Percentiles rank a stretch among this genome's conserved stretches.
These are phyloP conservation scores for Stagonosporopsis vannaccii DNA, from an alignment of 2,329 filamentous ascomycete species.

Conservation along the genomic window DNA sequence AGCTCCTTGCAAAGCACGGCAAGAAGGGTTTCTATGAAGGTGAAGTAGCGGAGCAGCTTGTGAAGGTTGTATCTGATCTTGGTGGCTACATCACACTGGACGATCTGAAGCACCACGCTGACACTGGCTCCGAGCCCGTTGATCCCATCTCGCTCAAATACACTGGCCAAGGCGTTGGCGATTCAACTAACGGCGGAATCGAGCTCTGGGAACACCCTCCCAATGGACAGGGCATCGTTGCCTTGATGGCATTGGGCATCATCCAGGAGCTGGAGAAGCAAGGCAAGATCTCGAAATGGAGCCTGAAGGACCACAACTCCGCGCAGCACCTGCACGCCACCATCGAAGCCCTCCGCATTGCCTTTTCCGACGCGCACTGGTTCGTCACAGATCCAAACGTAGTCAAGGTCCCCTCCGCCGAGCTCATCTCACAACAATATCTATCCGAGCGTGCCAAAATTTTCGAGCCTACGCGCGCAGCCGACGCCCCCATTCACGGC, in stretches of 20 bases:
- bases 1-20: constrained; percentile 76
- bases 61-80: constrained; percentile 76
- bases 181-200: constrained; percentile 64
- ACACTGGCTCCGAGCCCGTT: constrained; percentile 77
- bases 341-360: constrained; percentile 86
- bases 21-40: constrained; percentile 93
- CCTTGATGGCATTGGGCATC: constrained; percentile 92
- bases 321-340: constrained; percentile 78
- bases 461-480: constrained; percentile 63
- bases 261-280: constrained; percentile 82
- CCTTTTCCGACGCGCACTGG: constrained; percentile 90
- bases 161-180: constrained; percentile 67
- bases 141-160: constrained; percentile 86
- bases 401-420: constrained; percentile 70
- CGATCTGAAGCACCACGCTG: constrained; percentile 80
- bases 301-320: constrained; percentile 78
- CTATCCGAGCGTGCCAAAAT: constrained; percentile 73
- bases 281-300: constrained; percentile 77
- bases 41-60: constrained; percentile 78
- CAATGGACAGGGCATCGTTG: constrained; percentile 94
- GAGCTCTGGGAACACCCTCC: constrained; percentile 97
- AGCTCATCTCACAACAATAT: constrained; percentile 76
- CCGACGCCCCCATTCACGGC: constrained; percentile 69
- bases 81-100: constrained; percentile 81
- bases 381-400: constrained; percentile 86